A percentile compares a stretch with the other conserved stretches of the same genome.
phyloP scores from a whole-genome alignment of 257 asterid genomes.

The Fraxinus quadrangulata region DNA sequence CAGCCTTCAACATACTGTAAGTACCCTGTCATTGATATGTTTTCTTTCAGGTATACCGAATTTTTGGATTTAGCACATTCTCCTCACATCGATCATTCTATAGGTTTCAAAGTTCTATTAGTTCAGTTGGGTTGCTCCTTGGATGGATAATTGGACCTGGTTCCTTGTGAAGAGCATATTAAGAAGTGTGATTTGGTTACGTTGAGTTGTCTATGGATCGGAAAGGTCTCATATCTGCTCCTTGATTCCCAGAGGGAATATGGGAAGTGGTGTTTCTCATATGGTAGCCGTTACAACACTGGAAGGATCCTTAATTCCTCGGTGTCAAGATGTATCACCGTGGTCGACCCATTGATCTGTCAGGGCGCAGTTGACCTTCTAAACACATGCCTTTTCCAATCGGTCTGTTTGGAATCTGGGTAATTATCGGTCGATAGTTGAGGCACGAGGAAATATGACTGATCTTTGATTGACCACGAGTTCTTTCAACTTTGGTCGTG shows the following conservation, averaged over 20 bases:
- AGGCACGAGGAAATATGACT: background rate
- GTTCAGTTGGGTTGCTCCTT: background rate
- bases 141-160: background rate
- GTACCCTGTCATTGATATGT: background rate
- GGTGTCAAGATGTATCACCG: no score
- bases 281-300: no score
- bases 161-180: background rate
- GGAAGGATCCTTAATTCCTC: no score
- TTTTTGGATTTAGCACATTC: background rate
- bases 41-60: background rate
- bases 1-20: background rate
- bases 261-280: no score
- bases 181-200: background rate
- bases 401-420: background rate
- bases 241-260: no score
- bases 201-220: no score
- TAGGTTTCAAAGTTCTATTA: background rate
- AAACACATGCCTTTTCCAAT: background rate
- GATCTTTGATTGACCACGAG: background rate
- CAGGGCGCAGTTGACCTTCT: background rate
- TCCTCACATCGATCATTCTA: background rate
- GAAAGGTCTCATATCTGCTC: no score
- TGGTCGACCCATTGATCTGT: no score
- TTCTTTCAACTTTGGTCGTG: background rate
- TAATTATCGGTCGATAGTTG: background rate